Base-by-base conservation (phyloP, 768 basidiomycete genomes). In the Paxillus rubicundulus region DNA sequence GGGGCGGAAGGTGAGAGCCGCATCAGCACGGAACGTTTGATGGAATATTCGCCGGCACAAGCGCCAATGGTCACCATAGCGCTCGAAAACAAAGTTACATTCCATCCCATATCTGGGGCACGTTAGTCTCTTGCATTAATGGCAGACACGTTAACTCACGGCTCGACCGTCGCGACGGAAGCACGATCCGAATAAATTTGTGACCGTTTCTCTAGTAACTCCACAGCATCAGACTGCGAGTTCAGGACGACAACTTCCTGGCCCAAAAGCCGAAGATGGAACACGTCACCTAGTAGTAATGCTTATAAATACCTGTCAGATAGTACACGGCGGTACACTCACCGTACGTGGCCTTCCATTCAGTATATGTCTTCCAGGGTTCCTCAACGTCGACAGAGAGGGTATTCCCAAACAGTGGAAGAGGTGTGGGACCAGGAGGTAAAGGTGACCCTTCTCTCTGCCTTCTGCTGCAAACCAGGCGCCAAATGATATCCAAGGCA, bases 1-100 rank as follows among this genome's bases (percentile, higher is more conserved):
- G 8, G 59, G 48, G 2, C 44, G 60, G 47, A 62, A 59, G 9
- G 27, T 13, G 10, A 38, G n/a, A 0, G 21, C 17, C 2, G 54
- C 50, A 1, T 54, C 18, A 4, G 56, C 50, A 34, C 33, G 50
- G 39, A 58, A 61, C 2, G 61, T 61, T 20, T 62, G 54, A 33
- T 59, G 52, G 9, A 61, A 55, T 38, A 61, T 61, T 28, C 59
- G 49, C 20, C 60, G 53, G 14, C 60, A 61, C 32, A 58, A 39
- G 40, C 54, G 49, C 57, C 54, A 58, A n/a, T 43, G 47, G 16
- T 49, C 38, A 14, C 48, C 53, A 36, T 54, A 49, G 8, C 9
- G n/a, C 20, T 37, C 18, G 17, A 54, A 49, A 24, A 8, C 17
- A 27, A 60, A 49, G 5, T 55, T 32, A 9, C 10, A 30, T 9